phyloP scores from a whole-genome alignment of 768 basidiomycete species.

The Clavaria fumosa region DNA sequence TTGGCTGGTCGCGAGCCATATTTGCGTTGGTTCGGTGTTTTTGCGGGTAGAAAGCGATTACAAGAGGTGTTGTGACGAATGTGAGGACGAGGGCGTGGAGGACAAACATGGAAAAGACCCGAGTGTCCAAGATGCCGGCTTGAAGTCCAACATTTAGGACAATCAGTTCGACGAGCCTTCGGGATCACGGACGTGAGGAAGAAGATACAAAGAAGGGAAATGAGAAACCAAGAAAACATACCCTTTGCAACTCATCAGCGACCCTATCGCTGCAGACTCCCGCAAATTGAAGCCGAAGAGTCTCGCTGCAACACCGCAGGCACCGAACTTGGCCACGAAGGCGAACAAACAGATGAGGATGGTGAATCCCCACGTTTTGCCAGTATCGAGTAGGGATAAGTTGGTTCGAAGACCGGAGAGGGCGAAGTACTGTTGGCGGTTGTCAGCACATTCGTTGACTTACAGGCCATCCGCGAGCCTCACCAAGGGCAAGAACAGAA shows the following conservation, averaged over 20 bases:
- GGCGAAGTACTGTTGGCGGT: slow-evolving; percentile 69
- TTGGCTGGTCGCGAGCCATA: slow-evolving; percentile 9
- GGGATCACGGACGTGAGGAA: slow-evolving; percentile 1
- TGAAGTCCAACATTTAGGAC: slow-evolving; percentile 78
- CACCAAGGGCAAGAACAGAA: slow-evolving; percentile 65
- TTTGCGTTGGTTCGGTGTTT: slow-evolving; percentile 31
- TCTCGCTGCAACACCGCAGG: slow-evolving; percentile 47
- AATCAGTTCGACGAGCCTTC: slow-evolving; percentile 69
- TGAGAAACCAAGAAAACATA: slow-evolving; percentile 17
- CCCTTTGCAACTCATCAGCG: slow-evolving; percentile 88
- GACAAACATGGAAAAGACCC: slow-evolving; percentile 84
- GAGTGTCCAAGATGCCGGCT: slow-evolving; percentile 45
- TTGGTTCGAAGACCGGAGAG: slow-evolving; percentile 71
- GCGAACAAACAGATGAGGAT: slow-evolving; percentile 60
- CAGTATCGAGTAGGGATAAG: slow-evolving; percentile 58
- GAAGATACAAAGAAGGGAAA: neutral
- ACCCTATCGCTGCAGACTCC: slow-evolving; percentile 73
- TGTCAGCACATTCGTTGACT: too few relatives aligned
- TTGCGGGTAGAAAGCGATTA: slow-evolving; percentile 60
- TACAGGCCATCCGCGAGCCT: slow-evolving; percentile 16
- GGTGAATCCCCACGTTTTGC: slow-evolving; percentile 70
- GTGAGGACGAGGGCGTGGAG: slow-evolving; percentile 64
- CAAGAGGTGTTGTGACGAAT: slow-evolving; percentile 74
- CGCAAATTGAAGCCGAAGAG: slow-evolving; percentile 49
- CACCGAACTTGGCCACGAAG: slow-evolving; percentile 66